A percentile compares a stretch with the other conserved stretches of the same genome.
These are phyloP conservation scores for Metschnikowia matae DNA, from an alignment of 805 yeast genomes.

Conservation along the genomic window DNA sequence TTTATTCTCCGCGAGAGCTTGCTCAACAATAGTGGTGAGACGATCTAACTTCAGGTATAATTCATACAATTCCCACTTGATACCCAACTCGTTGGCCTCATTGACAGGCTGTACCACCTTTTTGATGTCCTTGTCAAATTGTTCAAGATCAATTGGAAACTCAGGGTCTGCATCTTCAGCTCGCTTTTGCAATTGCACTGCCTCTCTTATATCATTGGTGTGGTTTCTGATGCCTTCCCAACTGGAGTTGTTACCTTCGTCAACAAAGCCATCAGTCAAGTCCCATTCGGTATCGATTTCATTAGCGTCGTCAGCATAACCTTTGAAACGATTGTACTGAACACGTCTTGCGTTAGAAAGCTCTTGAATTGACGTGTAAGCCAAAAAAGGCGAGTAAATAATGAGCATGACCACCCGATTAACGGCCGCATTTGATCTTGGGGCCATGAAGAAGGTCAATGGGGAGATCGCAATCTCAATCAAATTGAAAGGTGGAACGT, in stretches of 20 bases:
- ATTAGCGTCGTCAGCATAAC: slow-evolving; percentile 73
- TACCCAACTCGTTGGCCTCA: slow-evolving; percentile 49
- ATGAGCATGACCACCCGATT: slow-evolving; percentile 58
- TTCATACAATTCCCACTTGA: slow-evolving; percentile 62
- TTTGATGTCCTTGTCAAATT: slow-evolving; percentile 51
- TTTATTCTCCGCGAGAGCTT: slow-evolving; percentile 33
- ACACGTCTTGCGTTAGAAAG: slow-evolving; percentile 64
- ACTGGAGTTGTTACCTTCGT: slow-evolving; percentile 25
- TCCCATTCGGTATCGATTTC: slow-evolving; percentile 80
- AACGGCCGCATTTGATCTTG: slow-evolving; percentile 31
- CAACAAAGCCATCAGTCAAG: slow-evolving; percentile 64
- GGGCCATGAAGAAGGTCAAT: slow-evolving; percentile 31
- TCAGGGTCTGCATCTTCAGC: slow-evolving; percentile 71
- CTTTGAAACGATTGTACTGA: slow-evolving; percentile 60
- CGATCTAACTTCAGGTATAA: slow-evolving; percentile 50
- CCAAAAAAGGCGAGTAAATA: slow-evolving; percentile 64
- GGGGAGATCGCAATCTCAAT: slow-evolving; percentile 50
- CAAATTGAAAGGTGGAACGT: slow-evolving; percentile 80
- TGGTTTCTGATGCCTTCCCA: slow-evolving; percentile 39
- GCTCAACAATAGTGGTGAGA: slow-evolving; percentile 38
- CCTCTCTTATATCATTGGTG: slow-evolving; percentile 34
- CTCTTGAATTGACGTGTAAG: slow-evolving; percentile 61
- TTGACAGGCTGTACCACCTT: slow-evolving; percentile 55
- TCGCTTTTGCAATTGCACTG: slow-evolving; percentile 46
- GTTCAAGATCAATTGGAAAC: slow-evolving; percentile 46